Percentiles rank a stretch among this genome's conserved stretches.
phyloP scores from a whole-genome alignment of 2,329 filamentous ascomycete genomes.

The Phoma sp. region DNA sequence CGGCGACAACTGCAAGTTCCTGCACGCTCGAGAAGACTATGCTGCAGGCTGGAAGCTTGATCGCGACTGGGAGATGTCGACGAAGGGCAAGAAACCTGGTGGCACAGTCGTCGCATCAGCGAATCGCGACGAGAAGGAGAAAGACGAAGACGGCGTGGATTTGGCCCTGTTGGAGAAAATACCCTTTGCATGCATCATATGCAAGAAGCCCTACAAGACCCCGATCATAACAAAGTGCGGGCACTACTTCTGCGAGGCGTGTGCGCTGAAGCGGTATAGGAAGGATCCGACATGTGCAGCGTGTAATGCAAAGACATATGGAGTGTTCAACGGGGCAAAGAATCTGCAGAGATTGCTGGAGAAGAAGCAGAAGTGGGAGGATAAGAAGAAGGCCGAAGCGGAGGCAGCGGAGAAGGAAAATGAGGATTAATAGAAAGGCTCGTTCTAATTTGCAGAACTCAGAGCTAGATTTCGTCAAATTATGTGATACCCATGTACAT shows the following conservation, averaged over 20 bases:
- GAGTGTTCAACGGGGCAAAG: slow-evolving; percentile 89
- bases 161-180: slow-evolving; percentile 80
- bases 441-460: neutral
- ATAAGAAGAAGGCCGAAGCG: slow-evolving; percentile 64
- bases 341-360: slow-evolving; percentile 82
- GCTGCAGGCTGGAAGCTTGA: slow-evolving; percentile 97
- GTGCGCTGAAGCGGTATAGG: slow-evolving; percentile 84
- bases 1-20: slow-evolving; percentile 82
- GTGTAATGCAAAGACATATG: slow-evolving; percentile 83
- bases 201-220: slow-evolving; percentile 76
- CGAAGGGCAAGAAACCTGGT: slow-evolving; percentile 65
- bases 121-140: slow-evolving; percentile 54
- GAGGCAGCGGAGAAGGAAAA: slow-evolving; percentile 53
- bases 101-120: slow-evolving; percentile 65
- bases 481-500: slow-evolving; percentile 16
- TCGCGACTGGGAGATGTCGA: slow-evolving; percentile 87
- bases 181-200: slow-evolving; percentile 89
- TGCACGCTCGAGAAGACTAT: slow-evolving; percentile 79
- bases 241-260: slow-evolving; percentile 94
- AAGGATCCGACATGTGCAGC: slow-evolving; percentile 87
- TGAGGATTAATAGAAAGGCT: slow-evolving; percentile 9
- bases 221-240: slow-evolving; percentile 90
- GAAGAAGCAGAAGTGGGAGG: slow-evolving; percentile 69
- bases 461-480: neutral
- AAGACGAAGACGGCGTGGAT: slow-evolving; percentile 65